A percentile compares a stretch with the other conserved stretches of the same genome.
phyloP scores from a whole-genome alignment of 257 asterid species.

The Eustoma russellianum region DNA sequence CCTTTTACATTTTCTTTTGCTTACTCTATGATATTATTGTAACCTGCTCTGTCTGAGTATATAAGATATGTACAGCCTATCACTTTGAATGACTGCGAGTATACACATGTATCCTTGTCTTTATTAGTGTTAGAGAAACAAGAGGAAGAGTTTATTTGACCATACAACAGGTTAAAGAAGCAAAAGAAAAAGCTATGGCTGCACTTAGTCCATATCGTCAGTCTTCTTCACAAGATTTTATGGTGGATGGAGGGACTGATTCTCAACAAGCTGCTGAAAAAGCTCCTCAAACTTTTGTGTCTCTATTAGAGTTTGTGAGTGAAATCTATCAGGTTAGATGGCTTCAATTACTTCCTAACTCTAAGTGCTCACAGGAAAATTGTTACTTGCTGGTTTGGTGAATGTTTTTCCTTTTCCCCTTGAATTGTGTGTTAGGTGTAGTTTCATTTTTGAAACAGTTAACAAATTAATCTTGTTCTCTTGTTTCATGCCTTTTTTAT shows the following conservation, averaged over 20 bases:
- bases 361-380: not conserved
- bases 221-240: constrained; percentile 42
- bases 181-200: constrained; percentile 85
- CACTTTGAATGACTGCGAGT: not conserved
- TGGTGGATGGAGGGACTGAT: constrained; percentile 41
- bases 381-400: not conserved
- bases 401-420: not conserved
- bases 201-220: constrained; percentile 58
- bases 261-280: constrained; percentile 42
- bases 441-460: not conserved
- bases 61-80: no score
- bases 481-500: no score
- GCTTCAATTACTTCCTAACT: constrained; percentile 5
- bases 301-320: constrained; percentile 88
- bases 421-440: not conserved
- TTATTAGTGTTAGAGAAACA: no score
- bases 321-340: constrained; percentile 81
- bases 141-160: not conserved
- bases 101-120: not conserved
- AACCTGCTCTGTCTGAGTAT: not conserved
- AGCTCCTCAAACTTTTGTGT: constrained; percentile 61
- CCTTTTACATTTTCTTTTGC: not conserved
- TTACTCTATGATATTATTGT: not conserved
- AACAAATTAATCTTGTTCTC: no score
- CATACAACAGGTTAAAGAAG: constrained; percentile 63